Percentiles rank a stretch among this genome's conserved stretches.
Conservation (phyloP, 2,329 filamentous ascomycete species). For the Botryotinia calthae region DNA sequence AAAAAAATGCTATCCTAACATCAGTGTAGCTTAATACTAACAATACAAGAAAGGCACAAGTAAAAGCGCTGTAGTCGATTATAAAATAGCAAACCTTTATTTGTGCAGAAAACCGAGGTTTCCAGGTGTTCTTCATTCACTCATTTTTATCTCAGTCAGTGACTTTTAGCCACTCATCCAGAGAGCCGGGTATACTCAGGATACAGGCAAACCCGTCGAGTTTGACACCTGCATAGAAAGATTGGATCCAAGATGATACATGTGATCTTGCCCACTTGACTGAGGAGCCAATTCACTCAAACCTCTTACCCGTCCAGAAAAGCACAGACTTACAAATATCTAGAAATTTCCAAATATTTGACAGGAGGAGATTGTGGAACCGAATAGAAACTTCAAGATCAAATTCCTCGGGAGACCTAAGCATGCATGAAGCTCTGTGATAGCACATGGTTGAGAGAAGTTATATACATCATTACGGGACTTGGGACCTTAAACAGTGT, state of each 20-base stretch:
- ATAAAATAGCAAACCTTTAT: neutral
- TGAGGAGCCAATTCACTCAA: neutral
- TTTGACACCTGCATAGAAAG: neutral
- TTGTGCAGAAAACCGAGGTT: too few species aligned
- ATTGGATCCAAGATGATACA: neutral
- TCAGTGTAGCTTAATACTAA: too few species aligned
- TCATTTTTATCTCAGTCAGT: neutral
- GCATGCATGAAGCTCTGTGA: neutral
- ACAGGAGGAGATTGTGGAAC: neutral
- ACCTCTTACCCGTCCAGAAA: too few species aligned
- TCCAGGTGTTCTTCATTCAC: neutral
- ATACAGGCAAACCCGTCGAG: neutral
- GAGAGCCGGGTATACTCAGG: neutral
- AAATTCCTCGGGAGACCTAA: neutral
- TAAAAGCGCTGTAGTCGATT: neutral
- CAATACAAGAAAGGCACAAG: neutral
- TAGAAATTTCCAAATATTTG: neutral
- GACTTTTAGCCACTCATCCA: neutral
- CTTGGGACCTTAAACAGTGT: accelerated
- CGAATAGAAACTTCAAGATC: neutral
- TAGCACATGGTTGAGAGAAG: neutral
- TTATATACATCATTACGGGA: neutral
- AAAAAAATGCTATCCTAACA: neutral
- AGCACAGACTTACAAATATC: neutral
- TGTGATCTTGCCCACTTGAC: neutral